phyloP scores from a whole-genome alignment of 2,329 filamentous ascomycete genomes.

The Arthrinium phaeospermum region DNA sequence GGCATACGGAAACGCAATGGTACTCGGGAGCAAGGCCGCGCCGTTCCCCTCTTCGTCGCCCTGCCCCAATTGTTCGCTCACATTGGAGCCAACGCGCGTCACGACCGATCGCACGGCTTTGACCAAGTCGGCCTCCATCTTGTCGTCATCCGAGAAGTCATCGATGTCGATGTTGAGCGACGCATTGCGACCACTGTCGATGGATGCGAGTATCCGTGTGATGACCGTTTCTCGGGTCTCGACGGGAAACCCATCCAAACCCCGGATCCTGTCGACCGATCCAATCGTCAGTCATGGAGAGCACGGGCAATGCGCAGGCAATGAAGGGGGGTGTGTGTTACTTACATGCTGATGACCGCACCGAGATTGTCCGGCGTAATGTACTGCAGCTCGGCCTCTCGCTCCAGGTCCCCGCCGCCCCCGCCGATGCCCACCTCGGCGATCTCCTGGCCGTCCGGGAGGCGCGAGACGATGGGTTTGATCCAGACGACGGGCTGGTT shows the following conservation, averaged over 20 bases:
- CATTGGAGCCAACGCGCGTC: conserved; percentile 17
- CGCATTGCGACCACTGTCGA: conserved; percentile 39
- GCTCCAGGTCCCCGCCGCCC: conserved; percentile 76
- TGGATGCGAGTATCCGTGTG: conserved; percentile 27
- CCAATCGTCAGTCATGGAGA: not conserved
- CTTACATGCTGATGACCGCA: conserved; percentile 49
- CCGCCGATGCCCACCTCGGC: conserved; percentile 80
- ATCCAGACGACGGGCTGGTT: conserved; percentile 71
- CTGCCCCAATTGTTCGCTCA: not conserved
- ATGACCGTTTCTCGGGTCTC: conserved; percentile 33
- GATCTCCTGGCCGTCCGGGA: conserved; percentile 65
- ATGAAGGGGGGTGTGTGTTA: conserved; percentile 18
- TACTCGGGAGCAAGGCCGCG: conserved; percentile 41
- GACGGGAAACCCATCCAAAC: conserved; percentile 26
- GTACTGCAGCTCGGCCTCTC: conserved; percentile 69
- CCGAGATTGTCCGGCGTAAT: conserved; percentile 59
- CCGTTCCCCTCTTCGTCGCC: conserved; percentile 20
- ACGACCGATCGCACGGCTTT: conserved; percentile 33
- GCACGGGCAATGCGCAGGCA: not conserved
- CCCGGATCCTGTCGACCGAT: conserved; percentile 28
- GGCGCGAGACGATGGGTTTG: conserved; percentile 74
- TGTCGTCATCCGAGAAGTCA: conserved; percentile 34
- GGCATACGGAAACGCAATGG: conserved; percentile 78
- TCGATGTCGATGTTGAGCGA: conserved; percentile 39
- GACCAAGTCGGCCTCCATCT: conserved; percentile 34